Evolutionary conservation across 2,329 filamentous ascomycete genomes (phyloP).

Genomic region (Xylariaceae sp.): DNA sequence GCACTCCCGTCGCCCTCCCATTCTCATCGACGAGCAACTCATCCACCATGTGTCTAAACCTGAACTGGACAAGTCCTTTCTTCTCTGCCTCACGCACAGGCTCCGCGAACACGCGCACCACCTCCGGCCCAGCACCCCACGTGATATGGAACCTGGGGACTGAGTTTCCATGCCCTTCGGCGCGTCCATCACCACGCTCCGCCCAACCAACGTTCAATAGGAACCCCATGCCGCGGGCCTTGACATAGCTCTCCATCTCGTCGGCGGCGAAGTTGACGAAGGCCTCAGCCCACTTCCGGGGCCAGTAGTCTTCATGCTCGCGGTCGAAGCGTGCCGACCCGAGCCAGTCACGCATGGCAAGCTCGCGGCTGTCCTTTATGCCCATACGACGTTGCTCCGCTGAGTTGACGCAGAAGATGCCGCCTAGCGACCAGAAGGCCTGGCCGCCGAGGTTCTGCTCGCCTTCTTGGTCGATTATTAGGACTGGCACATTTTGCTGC

Average conservation of each 20-base stretch:
- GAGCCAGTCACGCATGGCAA: conserved; percentile 66
- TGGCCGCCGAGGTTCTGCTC: conserved; percentile 64
- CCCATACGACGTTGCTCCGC: conserved; percentile 62
- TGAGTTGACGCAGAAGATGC: conserved; percentile 66
- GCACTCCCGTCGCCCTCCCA: conserved; percentile 60
- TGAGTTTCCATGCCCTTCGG: conserved; percentile 66
- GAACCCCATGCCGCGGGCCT: conserved; percentile 59
- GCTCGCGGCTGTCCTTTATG: conserved; percentile 62
- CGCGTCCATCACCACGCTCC: conserved; percentile 62
- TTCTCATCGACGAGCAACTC: conserved; percentile 60
- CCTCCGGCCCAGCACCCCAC: conserved; percentile 67
- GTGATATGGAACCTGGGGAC: conserved; percentile 68
- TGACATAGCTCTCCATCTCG: conserved; percentile 65
- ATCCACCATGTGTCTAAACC: conserved; percentile 64
- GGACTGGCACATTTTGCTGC: conserved; percentile 54
- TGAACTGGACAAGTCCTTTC: conserved; percentile 61
- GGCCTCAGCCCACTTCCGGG: conserved; percentile 66
- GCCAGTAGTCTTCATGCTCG: conserved; percentile 62
- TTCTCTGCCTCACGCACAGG: conserved; percentile 60
- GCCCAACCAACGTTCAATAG: conserved; percentile 65
- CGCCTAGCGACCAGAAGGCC: conserved; percentile 69
- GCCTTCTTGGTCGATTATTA: conserved; percentile 66
- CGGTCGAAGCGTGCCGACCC: conserved; percentile 65
- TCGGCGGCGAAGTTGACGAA: conserved; percentile 68
- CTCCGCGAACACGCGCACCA: conserved; percentile 63